Conservation (phyloP, 371 early-diverging fungal genomes). For the Parasitella parasitica region DNA sequence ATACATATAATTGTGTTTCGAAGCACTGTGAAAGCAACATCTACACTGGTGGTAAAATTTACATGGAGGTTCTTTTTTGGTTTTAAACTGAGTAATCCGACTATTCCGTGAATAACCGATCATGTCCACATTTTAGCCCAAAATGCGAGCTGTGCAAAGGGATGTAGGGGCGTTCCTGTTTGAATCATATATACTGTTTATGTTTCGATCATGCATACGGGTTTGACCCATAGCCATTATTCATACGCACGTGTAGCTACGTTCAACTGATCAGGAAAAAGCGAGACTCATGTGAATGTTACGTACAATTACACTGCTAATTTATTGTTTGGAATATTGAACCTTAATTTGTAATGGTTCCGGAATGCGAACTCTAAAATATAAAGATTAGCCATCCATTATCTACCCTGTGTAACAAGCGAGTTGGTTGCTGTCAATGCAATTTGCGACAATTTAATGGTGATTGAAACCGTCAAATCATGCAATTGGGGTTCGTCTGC, state of each 20-base stretch:
- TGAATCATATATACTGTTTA: too few species aligned
- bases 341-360: not conserved
- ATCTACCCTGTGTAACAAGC: not conserved
- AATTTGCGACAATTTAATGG: constrained; percentile 11
- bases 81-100: constrained; percentile 19
- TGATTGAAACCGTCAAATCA: constrained; percentile 1
- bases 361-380: not conserved
- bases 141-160: too few species aligned
- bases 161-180: too few species aligned
- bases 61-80: too few species aligned
- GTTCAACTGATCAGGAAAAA: not conserved
- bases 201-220: not conserved
- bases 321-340: not conserved
- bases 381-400: constrained; percentile 1
- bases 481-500: constrained; percentile 9
- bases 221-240: not conserved
- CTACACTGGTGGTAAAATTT: not conserved
- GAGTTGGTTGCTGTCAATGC: constrained; percentile 8
- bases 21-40: not conserved
- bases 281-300: constrained; percentile 19
- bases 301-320: constrained; percentile 1
- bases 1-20: not conserved
- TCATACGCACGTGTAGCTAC: not conserved
- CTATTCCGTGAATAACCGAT: constrained; percentile 33
- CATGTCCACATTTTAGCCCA: not conserved